Percentiles rank a stretch among this genome's conserved stretches.
These are phyloP conservation scores for Camellia granthamiana DNA, from an alignment of 148 eudicot genomes.

Conservation along the genomic window DNA sequence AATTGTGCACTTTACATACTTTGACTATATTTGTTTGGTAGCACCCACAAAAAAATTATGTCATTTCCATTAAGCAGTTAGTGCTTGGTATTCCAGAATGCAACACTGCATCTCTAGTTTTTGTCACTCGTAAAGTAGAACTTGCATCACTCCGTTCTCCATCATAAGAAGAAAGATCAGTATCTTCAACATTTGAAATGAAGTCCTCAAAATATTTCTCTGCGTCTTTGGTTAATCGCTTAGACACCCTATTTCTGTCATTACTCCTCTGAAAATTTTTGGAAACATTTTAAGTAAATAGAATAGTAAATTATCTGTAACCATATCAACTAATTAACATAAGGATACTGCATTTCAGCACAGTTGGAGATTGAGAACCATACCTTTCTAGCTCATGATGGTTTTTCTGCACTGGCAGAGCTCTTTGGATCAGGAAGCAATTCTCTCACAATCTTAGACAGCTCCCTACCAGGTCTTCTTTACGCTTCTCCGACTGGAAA, in stretches of 20 bases:
- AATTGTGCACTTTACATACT: too few species aligned
- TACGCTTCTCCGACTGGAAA: constrained; percentile 63
- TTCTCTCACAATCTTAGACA: neutral
- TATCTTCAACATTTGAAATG: constrained; percentile 82
- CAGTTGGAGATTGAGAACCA: too few species aligned
- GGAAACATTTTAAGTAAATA: neutral
- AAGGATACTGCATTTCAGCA: too few species aligned
- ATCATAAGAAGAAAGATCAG: constrained; percentile 82
- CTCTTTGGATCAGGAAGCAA: too few species aligned
- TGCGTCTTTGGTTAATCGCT: too few species aligned
- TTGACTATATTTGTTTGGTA: too few species aligned
- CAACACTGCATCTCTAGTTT: neutral
- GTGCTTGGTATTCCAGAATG: constrained; percentile 35
- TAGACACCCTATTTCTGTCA: too few species aligned
- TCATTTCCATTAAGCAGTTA: neutral
- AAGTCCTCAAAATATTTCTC: constrained; percentile 19
- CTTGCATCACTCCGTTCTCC: constrained; percentile 88
- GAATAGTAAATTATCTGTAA: constrained; percentile 22
- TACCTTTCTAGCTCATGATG: too few species aligned
- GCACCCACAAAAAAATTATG: too few species aligned
- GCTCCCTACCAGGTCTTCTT: constrained; percentile 59
- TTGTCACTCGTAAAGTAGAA: constrained; percentile 41
- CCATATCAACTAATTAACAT: constrained; percentile 24
- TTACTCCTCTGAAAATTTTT: constrained; percentile 31
- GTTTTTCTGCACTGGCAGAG: too few species aligned